These are phyloP conservation scores for Candida dajiaensis DNA, from an alignment of 805 yeast species.

Conservation along the genomic window DNA sequence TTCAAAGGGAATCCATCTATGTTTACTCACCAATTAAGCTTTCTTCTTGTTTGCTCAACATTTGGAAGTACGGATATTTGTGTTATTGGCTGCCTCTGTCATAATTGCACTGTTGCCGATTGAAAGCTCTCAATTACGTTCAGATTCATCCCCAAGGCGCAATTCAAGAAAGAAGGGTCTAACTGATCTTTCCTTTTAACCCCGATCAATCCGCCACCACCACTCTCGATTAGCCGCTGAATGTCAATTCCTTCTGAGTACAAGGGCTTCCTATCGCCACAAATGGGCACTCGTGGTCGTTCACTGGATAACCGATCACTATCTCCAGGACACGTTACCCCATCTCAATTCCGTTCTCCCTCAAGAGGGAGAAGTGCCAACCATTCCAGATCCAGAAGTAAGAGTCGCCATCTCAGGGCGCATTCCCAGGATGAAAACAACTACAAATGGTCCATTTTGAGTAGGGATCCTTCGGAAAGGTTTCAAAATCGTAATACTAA, in stretches of 20 bases:
- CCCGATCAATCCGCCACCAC: background rate
- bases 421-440: conserved; percentile 27
- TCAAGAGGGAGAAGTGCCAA: conserved; percentile 8
- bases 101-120: no score
- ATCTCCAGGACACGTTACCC: background rate
- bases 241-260: conserved; percentile 5
- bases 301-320: conserved; percentile 4
- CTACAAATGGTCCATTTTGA: conserved; percentile 56
- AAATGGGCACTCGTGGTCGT: conserved; percentile 1
- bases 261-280: conserved; percentile 4
- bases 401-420: conserved; percentile 20
- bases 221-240: background rate
- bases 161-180: background rate
- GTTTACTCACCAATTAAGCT: no score
- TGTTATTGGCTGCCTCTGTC: background rate
- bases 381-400: conserved; percentile 3
- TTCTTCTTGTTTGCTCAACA: no score
- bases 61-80: no score
- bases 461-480: conserved; percentile 71
- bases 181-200: background rate
- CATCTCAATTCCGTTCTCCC: conserved; percentile 5
- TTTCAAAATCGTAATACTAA: conserved; percentile 21
- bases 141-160: no score
- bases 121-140: no score
- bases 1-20: no score